phyloP scores from a whole-genome alignment of 2,329 filamentous ascomycete genomes.

The Rachicladosporium sp. region DNA sequence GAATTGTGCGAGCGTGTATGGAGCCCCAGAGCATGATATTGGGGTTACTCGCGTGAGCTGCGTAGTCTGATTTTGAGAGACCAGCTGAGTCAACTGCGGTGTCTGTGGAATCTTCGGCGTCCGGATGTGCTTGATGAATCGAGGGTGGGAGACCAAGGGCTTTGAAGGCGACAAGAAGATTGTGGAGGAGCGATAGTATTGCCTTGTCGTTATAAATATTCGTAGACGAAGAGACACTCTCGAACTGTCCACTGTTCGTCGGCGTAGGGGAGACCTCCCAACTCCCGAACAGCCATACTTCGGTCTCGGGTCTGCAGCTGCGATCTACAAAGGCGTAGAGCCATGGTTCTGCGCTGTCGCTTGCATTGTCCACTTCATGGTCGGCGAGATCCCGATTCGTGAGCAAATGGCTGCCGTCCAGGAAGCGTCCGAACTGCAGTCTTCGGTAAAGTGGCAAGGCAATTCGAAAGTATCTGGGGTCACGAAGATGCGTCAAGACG shows the following conservation, averaged over 20 bases:
- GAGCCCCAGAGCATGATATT: slow-evolving; percentile 20
- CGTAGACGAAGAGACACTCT: neutral
- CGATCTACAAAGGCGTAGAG: slow-evolving; percentile 53
- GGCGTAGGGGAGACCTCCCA: slow-evolving; percentile 13
- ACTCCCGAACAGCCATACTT: slow-evolving; percentile 47
- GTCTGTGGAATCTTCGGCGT: no score
- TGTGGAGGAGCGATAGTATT: slow-evolving; percentile 6
- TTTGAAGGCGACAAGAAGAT: slow-evolving; percentile 9
- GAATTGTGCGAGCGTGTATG: slow-evolving; percentile 16
- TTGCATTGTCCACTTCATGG: neutral
- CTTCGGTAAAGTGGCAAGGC: slow-evolving; percentile 50
- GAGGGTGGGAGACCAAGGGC: slow-evolving; percentile 2
- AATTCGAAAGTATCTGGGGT: slow-evolving; percentile 1
- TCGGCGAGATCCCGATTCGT: slow-evolving; percentile 9
- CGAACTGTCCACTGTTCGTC: neutral
- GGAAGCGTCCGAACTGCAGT: slow-evolving; percentile 43
- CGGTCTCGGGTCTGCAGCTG: slow-evolving; percentile 48
- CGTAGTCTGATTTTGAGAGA: slow-evolving; percentile 11
- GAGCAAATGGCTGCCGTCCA: slow-evolving; percentile 32
- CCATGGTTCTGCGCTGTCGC: slow-evolving; percentile 11
- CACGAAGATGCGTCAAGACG: neutral
- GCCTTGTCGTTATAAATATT: neutral
- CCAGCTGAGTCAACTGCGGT: neutral
- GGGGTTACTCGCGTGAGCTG: slow-evolving; percentile 9
- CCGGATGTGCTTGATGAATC: neutral